These are phyloP conservation scores for Collybia sp. DNA, from an alignment of 768 basidiomycete species.

Conservation along the genomic window DNA sequence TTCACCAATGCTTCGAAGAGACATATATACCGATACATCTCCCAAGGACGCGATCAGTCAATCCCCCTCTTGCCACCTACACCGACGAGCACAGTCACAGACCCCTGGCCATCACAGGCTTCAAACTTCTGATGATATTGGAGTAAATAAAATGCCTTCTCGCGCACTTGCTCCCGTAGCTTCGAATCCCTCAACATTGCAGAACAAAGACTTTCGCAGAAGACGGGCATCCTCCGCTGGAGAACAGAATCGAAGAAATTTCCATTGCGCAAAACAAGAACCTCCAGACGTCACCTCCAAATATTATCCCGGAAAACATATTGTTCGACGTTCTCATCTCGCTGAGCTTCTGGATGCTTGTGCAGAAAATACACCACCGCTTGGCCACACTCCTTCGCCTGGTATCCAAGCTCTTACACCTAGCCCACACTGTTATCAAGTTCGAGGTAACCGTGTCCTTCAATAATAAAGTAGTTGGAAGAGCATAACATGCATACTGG, in stretches of 20 bases:
- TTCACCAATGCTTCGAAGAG: conserved; percentile 16
- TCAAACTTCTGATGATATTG: conserved; percentile 3
- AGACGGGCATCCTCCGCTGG: conserved; percentile 41
- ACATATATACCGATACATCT: too few species aligned
- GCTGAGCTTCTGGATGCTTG: conserved; percentile 15
- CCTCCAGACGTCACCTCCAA: neutral
- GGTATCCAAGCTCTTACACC: conserved; percentile 11
- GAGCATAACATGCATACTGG: too few species aligned
- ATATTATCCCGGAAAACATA: conserved; percentile 13
- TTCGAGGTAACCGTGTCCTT: too few species aligned
- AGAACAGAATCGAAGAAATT: conserved; percentile 19
- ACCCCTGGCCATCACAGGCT: conserved; percentile 5
- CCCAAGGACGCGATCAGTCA: neutral
- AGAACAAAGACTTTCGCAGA: too few species aligned
- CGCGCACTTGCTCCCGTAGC: neutral
- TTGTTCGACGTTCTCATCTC: conserved; percentile 19
- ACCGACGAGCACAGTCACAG: conserved; percentile 24
- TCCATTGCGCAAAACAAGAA: neutral
- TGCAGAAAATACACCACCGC: neutral
- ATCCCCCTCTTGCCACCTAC: conserved; percentile 14
- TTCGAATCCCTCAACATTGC: conserved; percentile 23
- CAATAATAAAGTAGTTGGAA: too few species aligned
- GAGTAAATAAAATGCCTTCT: conserved; percentile 8
- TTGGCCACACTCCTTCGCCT: neutral
- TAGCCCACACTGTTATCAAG: conserved; percentile 8